Base-by-base conservation (phyloP, 2,329 filamentous ascomycete species). In the Venturia carpophila region DNA sequence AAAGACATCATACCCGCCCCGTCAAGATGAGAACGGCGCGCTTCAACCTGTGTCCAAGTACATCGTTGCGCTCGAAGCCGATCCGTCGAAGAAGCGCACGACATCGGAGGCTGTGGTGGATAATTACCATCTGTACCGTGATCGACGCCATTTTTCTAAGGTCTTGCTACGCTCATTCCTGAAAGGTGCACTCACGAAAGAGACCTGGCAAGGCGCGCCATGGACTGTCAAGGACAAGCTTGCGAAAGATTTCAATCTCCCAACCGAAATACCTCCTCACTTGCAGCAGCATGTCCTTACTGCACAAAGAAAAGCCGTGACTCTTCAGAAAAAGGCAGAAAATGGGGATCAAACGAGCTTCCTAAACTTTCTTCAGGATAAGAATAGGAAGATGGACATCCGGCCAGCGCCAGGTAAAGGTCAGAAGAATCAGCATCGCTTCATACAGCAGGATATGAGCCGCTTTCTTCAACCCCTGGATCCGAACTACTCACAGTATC, bases 141-240 rank as follows among this genome's bases (percentile, higher is more conserved):
- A 97, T 73, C 87, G 92, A 63, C 96, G 93, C 71, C 84, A 91
- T 60, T 99, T 97, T 73, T 97, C 93, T 37, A 97, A 99, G 77
- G 87, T 92, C 61, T 92, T 97, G 75, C 81, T 99, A 49, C 87
- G 93, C 42, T 91, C 92, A 6, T 99, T 97, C 69, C 90, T 99
- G 68, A 96, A 96, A 74, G 92, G 95, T 75, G 94, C 92, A 0
- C 89, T 97, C n/a, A 89, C 87, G 1, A 82, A 93, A 67, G 94
- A 97, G 72, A 85, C 91, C 4, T 97, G 92, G 91, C 93, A 87
- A 67, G 93, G 93, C n/a, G 94, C 94, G 0, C 93, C 94, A 0
- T 99, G 94, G 94, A 79, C 96, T 65, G 93, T 97, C 21, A 97
- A 95, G 77, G 84, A 89, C 43, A 87, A 91, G 64, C 87, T 96